These are phyloP conservation scores for Hygrophorus pudorinus DNA, from an alignment of 768 basidiomycete species.

Conservation along the genomic window DNA sequence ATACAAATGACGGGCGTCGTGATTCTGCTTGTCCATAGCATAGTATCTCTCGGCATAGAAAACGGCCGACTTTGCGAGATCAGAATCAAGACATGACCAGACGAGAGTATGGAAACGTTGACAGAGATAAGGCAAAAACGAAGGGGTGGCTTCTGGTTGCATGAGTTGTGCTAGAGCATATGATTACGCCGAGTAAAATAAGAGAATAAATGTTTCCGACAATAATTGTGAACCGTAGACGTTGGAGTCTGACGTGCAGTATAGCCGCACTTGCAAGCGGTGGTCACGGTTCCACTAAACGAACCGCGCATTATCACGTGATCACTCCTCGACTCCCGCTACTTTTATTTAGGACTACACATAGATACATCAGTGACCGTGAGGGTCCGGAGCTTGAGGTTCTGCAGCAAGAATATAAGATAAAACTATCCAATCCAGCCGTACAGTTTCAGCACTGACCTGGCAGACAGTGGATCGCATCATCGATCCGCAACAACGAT, in stretches of 20 bases:
- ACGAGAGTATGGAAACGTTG: conserved; percentile 65
- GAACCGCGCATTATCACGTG: conserved; percentile 7
- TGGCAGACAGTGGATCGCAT: conserved; percentile 85
- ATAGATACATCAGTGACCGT: conserved; percentile 50
- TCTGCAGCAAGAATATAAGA: conserved; percentile 42
- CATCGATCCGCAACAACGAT: conserved; percentile 89
- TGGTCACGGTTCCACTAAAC: neutral
- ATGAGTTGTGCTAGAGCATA: conserved; percentile 21
- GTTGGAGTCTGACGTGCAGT: too few species aligned
- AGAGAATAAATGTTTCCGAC: neutral
- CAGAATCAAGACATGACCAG: conserved; percentile 79
- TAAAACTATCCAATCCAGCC: too few species aligned
- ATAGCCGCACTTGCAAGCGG: too few species aligned
- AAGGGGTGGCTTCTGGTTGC: conserved; percentile 45
- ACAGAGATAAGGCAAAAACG: conserved; percentile 46
- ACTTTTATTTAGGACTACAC: too few species aligned
- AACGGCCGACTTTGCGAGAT: conserved; percentile 68
- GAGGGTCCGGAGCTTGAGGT: conserved; percentile 57
- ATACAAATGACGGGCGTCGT: conserved; percentile 80
- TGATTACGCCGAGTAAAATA: conserved; percentile 5
- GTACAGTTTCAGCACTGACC: conserved; percentile 43
- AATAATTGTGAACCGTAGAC: too few species aligned
- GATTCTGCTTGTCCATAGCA: conserved; percentile 57
- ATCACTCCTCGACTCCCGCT: too few species aligned
- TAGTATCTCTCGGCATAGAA: conserved; percentile 87